Evolutionary conservation across 2,329 filamentous ascomycete species (phyloP), one percentile per base, ranked within the genome.

Genomic region (Nemania sp.): DNA sequence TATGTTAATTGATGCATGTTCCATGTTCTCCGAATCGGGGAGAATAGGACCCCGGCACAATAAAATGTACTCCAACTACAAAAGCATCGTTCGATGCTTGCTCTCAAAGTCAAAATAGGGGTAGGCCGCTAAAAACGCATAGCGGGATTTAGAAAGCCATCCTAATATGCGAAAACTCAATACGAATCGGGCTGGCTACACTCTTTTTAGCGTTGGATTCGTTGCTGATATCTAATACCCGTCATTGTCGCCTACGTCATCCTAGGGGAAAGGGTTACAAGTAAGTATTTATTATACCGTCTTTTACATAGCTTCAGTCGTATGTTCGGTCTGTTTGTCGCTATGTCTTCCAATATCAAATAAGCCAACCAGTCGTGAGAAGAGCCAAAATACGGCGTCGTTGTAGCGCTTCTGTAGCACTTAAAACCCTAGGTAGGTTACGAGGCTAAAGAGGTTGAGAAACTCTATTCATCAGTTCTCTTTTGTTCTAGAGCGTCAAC

Each of bases 11-110:
- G 4, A 18, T 43, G 29, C 32, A 18, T 66, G 32, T 52, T 18
- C 26, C 35, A 8, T 52, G 29, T 60, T 60, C 43, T 47, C 47
- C 58, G 18, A 29, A 11, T 45, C 3, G 11, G 56, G 27, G 38
- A 29, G 1, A 11, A 43, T 13, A 15, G 24, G n/a, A 43, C 20
- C 20, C 45, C 18, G 26, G 20, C 11, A 27, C 15, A 18, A n/a
- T 53, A 11, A 43, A 41, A 20, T 51, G 26, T 51, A 15, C 43
- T 38, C 18, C 18, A 26, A 27, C 24, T 52, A 6, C 29, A 26
- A 52, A 10, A 27, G 15, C 32, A 61, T 41, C 45, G 22, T 61
- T 61, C 32, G 10, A 53, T 41, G 18, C 32, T 11, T 27, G 13
- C 22, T 41, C 29, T 38, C n/a, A n/a, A n/a, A n/a, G n/a, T 22